Evolutionary conservation across 2,329 filamentous ascomycete genomes (phyloP).

Genomic region (Huntiella bhutanensis): DNA sequence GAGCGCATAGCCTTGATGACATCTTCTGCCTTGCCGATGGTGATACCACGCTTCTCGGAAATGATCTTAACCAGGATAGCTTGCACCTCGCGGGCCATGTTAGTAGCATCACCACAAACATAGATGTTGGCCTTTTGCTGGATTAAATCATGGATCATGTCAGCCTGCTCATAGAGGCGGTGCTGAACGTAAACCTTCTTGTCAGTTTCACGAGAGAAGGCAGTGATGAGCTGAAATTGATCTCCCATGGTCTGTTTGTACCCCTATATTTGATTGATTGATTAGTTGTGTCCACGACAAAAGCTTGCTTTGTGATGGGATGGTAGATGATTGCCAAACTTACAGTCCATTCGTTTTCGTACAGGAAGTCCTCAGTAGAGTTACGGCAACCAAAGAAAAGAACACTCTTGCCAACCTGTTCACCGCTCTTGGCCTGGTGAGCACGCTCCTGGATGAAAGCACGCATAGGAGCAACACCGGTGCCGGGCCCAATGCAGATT

Average conservation of each 20-base stretch:
- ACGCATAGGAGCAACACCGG: slow-evolving; percentile 90
- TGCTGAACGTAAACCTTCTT: slow-evolving; percentile 98
- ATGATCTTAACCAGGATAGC: slow-evolving; percentile 73
- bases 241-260: slow-evolving; percentile 71
- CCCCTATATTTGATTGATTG: slow-evolving; percentile 32
- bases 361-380: slow-evolving; percentile 75
- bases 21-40: slow-evolving; percentile 79
- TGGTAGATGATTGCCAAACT: slow-evolving; percentile 19
- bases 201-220: slow-evolving; percentile 75
- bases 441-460: slow-evolving; percentile 89
- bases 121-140: slow-evolving; percentile 86
- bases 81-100: slow-evolving; percentile 93
- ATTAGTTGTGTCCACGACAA: background rate
- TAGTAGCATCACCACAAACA: slow-evolving; percentile 91
- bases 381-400: slow-evolving; percentile 94
- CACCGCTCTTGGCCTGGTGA: slow-evolving; percentile 59
- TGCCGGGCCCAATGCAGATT: slow-evolving; percentile 92
- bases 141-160: slow-evolving; percentile 74
- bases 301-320: background rate
- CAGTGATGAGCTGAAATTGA: slow-evolving; percentile 75
- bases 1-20: slow-evolving; percentile 94
- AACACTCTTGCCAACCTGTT: slow-evolving; percentile 68
- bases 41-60: slow-evolving; percentile 60
- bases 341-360: slow-evolving; percentile 83
- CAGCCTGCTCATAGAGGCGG: slow-evolving; percentile 61